Evolutionary conservation across 208 protist species (phyloP), one percentile per base, ranked within the genome.

Genomic region (Phytomonas francai): DNA sequence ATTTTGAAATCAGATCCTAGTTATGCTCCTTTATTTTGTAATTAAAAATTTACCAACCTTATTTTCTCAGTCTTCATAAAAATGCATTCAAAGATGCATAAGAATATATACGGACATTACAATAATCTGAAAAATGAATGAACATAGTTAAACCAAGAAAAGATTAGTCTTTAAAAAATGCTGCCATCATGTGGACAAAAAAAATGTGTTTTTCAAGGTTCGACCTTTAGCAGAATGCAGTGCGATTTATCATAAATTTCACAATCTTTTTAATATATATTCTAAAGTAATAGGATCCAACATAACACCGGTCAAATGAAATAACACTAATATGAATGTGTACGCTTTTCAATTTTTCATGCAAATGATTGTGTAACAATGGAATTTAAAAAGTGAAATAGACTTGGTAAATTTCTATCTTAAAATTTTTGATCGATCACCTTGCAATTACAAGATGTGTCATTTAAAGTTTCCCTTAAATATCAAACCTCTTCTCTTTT

Each of bases 21-120:
- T 49, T 36, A 36, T 36, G 5, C n/a, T 11, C 8, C 6, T 49
- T 6, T 49, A 22, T 19, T 49, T 2, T 22, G 4, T 19, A 49
- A 22, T 49, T 49, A 49, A 49, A 49, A 49, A 19, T 9, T 3
- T 6, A 6, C 1, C 2, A 49, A 49, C 39, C 6, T 49, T 19
- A 49, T 49, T 49, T 49, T 12, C 16, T 3, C 4, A 49, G n/a
- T n/a, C n/a, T n/a, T n/a, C 33, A 65, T 45, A 65, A 45, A 65
- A 14, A 12, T 65, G 5, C 19, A 36, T 11, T 8, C 28, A 42
- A 65, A 65, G 39, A 65, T 45, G 30, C 19, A 34, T 32, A 19
- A 65, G n/a, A 49, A 65, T 14, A 65, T 19, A 61, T 31, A 56
- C 19, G 32, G n/a, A 68, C n/a, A 68, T 27, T 49, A 34, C 29